Evolutionary conservation across 257 asterid genomes (phyloP), one percentile per base, ranked within the genome.

Genomic region (Osmanthus fragrans): DNA sequence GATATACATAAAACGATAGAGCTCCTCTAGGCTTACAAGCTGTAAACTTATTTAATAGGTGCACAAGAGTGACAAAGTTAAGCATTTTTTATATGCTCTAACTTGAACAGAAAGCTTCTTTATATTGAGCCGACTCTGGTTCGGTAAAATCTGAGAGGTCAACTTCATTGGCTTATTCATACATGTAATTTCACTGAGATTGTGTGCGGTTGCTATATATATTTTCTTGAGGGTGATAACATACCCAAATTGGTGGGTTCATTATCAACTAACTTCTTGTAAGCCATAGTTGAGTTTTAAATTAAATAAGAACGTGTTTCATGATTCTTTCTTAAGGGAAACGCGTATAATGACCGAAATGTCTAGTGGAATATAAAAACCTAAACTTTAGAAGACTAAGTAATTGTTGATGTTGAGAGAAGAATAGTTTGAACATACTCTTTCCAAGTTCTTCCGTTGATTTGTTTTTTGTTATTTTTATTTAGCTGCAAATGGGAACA

Each of bases 401-500:
- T 21, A 0, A 56, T 56, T n/a, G 66, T 21, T 56, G 66, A 56
- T 56, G 25, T 23, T 23, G 29, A 56, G 30, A 56, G 66, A 27
- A 6, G 27, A 54, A 49, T 7, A 63, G 34, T 63, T 27, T 56
- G 66, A n/a, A 21, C 66, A n/a, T 56, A 9, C 29, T 21, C 11
- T 56, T 56, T 56, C 23, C 66, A 21, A 23, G 66, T 56, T 21
- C 66, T 56, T 56, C 66, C 27, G 2, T 56, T 56, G 66, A 56
- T 30, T 30, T 30, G 0, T 30, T 23, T 27, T 23, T 63, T 23
- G 30, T 23, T 75, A 72, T 76, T 16, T 58, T 73, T 67, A 49
- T 83, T 82, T 85, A 96, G 99, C 97, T 96, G 75, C 92, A 93
- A 85, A 96, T 96, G 99, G 97, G 88, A 74, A 87, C 91, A 40